Base-by-base conservation (phyloP, 2,329 filamentous ascomycete species). In the Venturia carpophila region DNA sequence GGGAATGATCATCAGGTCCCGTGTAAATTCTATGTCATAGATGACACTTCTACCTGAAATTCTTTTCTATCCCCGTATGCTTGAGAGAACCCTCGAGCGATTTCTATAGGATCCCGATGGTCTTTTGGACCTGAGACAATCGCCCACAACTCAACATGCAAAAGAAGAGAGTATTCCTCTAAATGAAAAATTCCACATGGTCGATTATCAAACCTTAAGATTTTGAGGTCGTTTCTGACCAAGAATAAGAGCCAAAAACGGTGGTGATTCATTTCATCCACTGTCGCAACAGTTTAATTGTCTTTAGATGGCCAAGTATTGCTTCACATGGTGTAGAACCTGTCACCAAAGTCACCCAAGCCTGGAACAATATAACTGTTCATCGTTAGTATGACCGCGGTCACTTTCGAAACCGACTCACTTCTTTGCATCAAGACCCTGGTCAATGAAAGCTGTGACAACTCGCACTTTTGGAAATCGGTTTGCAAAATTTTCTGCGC, bases 401-500 rank as follows among this genome's bases (percentile, higher is more conserved):
- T 45, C 52, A 70, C 55, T 3, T 21, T 7, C 7, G n/a, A 45
- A 64, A 9, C 9, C n/a, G 66, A 81, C 86, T 74, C 83, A 97
- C 92, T 96, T 97, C 82, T 96, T 97, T 74, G 95, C 92, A 75
- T 99, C 90, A 68, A 99, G 80, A n/a, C 94, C 93, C 80, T 93
- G 84, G 74, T 99, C 94, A 72, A 99, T 88, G 75, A 99, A 99
- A 11, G 94, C 91, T 10, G 94, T 97, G 61, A 99, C 91, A 24
- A 99, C 90, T 68, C 92, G 86, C 67, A 97, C 82, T 72, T 89
- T 91, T 47, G 94, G 93, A 73, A 95, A 97, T 71, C 89, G 90
- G 71, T 89, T 84, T 11, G 92, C 90, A 77, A 99, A 97, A 71
- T 90, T 92, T 71, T 86, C 85, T 69, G 96, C 89, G 6, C 94